Evolutionary conservation across 2,329 filamentous ascomycete species (phyloP), one percentile per base, ranked within the genome.

Genomic region (Fusarium proliferatum): DNA sequence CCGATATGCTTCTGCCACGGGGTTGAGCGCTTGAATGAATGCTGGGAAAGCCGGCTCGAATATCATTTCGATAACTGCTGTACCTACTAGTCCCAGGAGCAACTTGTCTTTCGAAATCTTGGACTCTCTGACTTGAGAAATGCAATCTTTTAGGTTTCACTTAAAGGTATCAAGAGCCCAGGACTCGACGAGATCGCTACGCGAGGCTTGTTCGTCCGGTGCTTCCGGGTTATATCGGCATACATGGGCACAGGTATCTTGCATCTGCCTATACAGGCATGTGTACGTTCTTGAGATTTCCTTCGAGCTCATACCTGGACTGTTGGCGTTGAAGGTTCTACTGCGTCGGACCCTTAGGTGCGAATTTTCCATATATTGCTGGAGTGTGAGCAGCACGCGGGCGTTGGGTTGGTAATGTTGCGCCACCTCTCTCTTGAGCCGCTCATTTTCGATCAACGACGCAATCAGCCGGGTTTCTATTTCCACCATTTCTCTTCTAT

Each of bases 11-110:
- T 52, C 49, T 0, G 33, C 49, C 0, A 52, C 0, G 0, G n/a
- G 49, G 1, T 52, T 36, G 0, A 33, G n/a, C 0, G n/a, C 0
- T 0, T 52, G 49, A 26, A 52, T 2, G n/a, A 52, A 52, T 52
- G 49, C 49, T 36, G 49, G 49, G 33, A 52, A 52, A 12, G 49
- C 49, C 16, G 51, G 51, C 51, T 38, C 51, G 23, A 53, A 53
- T 12, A 53, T 0, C 51, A 26, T 38, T 53, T 53, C 51, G 0
- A 53, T 53, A 0, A 53, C 6, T 53, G 33, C 51, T 16, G 51
- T 38, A 12, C 0, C 51, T 5, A 53, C 0, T 5, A 53, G 33
- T 21, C 51, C 51, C 9, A 6, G 6, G 33, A 53, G 51, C 23
- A 53, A 38, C 17, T 26, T 1, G 9, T 1, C 17, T 53, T 26